Evolutionary conservation across 1,139 yeast species (phyloP).

Genomic region (Oligophagozyma castellii): DNA sequence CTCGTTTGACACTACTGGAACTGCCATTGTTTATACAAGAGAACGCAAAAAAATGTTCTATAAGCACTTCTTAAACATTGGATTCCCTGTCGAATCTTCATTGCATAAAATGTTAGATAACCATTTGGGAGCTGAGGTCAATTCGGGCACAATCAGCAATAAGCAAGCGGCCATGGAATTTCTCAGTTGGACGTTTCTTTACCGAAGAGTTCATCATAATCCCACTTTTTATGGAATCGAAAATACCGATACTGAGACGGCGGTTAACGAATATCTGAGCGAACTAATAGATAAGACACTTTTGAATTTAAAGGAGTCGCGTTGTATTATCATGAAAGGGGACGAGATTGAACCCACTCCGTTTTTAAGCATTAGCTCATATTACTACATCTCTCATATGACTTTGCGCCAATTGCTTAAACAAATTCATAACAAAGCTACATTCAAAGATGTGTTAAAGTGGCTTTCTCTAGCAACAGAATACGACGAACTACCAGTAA

Average conservation of each 20-base stretch:
- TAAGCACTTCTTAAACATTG: conserved; percentile 85
- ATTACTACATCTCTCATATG: conserved; percentile 84
- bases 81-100: conserved; percentile 96
- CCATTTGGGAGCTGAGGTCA: conserved; percentile 93
- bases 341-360: conserved; percentile 49
- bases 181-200: conserved; percentile 88
- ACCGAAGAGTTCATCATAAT: conserved; percentile 85
- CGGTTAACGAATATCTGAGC: conserved; percentile 59
- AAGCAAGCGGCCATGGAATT: conserved; percentile 89
- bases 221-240: conserved; percentile 83
- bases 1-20: conserved; percentile 90
- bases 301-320: conserved; percentile 52
- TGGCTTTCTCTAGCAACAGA: conserved; percentile 73
- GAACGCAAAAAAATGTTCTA: conserved; percentile 86
- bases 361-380: conserved; percentile 73
- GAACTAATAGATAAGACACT: conserved; percentile 59
- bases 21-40: conserved; percentile 85
- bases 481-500: conserved; percentile 82
- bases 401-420: conserved; percentile 60
- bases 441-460: conserved; percentile 56
- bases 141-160: conserved; percentile 70
- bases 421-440: conserved; percentile 36
- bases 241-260: conserved; percentile 52
- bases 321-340: conserved; percentile 47
- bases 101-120: conserved; percentile 85